A percentile compares a stretch with the other conserved stretches of the same genome.
Evolutionary conservation across 257 asterid genomes (phyloP).

Genomic region (Ocimum tenuiflorum): DNA sequence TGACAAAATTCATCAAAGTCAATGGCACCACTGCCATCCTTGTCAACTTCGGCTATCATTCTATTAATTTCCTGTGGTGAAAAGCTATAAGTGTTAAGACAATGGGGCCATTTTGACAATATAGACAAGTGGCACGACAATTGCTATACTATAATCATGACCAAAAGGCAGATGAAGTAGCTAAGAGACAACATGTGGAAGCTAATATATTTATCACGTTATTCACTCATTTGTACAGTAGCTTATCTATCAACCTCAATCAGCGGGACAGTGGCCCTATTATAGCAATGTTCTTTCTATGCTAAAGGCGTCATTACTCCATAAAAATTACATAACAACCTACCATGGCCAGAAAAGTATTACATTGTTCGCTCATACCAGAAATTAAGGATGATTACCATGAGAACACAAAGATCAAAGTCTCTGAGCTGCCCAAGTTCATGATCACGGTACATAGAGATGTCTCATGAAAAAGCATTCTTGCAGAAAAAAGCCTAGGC

Average conservation of each 20-base stretch:
- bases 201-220: neutral
- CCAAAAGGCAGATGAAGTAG: neutral
- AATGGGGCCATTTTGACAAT: slow-evolving; percentile 4
- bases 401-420: neutral
- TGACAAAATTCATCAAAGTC: slow-evolving; percentile 78
- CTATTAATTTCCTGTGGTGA: slow-evolving; percentile 59
- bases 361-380: neutral
- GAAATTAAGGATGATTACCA: neutral
- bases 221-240: neutral
- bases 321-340: no score
- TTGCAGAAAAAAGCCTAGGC: no score
- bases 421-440: neutral
- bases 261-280: no score
- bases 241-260: neutral
- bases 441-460: neutral
- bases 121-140: neutral
- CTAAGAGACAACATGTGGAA: neutral
- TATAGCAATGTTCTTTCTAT: neutral
- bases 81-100: slow-evolving; percentile 1
- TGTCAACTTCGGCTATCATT: slow-evolving; percentile 93
- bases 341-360: neutral
- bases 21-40: slow-evolving; percentile 94
- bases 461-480: neutral
- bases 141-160: neutral
- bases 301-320: no score